A percentile compares a stretch with the other conserved stretches of the same genome.
These are phyloP conservation scores for Aaosphaeria pasadenensis DNA, from an alignment of 2,329 filamentous ascomycete genomes.

Conservation along the genomic window DNA sequence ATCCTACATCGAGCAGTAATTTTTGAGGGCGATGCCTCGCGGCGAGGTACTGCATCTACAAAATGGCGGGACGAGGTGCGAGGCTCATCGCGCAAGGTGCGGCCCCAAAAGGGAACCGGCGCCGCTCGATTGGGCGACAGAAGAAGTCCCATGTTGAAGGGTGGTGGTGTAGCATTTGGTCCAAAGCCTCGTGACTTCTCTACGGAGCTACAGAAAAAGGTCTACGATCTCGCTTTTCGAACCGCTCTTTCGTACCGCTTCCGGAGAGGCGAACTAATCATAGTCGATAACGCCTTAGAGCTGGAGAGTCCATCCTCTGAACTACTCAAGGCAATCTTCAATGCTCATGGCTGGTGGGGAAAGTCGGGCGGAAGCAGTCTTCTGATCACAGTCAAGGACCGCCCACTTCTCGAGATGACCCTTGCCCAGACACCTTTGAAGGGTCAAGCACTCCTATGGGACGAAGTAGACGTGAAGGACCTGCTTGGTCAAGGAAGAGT, in stretches of 20 bases:
- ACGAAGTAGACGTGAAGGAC: slow-evolving; percentile 95
- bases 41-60: slow-evolving; percentile 67
- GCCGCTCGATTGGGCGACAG: slow-evolving; percentile 73
- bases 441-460: slow-evolving; percentile 65
- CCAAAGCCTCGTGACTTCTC: slow-evolving; percentile 89
- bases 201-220: slow-evolving; percentile 77
- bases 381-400: slow-evolving; percentile 24
- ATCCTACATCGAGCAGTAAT: slow-evolving; percentile 89
- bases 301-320: slow-evolving; percentile 62
- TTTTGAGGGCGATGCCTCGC: slow-evolving; percentile 85
- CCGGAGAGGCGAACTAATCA: slow-evolving; percentile 77
- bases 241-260: slow-evolving; percentile 92
- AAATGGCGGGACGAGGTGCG: slow-evolving; percentile 67
- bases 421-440: slow-evolving; percentile 65
- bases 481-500: slow-evolving; percentile 80
- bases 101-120: slow-evolving; percentile 84
- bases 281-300: slow-evolving; percentile 76
- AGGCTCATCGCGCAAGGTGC: slow-evolving; percentile 78
- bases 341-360: slow-evolving; percentile 57
- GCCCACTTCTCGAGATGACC: slow-evolving; percentile 60
- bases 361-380: slow-evolving; percentile 23
- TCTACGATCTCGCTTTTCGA: slow-evolving; percentile 94
- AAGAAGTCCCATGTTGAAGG: slow-evolving; percentile 77
- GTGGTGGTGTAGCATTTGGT: slow-evolving; percentile 87
- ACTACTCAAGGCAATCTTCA: slow-evolving; percentile 67